Evolutionary conservation across 2,329 filamentous ascomycete genomes (phyloP), one percentile per base, ranked within the genome.

Genomic region (Teratosphaeria viscida): DNA sequence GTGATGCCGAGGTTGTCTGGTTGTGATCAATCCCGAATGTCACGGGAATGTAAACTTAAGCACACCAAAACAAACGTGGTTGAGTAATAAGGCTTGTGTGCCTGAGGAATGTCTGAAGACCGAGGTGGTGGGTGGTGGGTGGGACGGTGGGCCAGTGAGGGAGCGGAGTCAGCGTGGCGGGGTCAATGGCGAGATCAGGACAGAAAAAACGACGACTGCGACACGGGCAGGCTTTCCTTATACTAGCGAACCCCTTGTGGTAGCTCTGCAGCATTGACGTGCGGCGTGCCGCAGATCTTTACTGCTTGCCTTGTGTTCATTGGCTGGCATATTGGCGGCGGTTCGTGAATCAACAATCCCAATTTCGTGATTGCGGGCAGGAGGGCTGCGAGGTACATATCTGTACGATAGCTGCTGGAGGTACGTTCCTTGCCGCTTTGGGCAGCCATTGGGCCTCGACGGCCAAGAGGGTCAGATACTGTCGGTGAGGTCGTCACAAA

Each of bases 1-100:
- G n/a, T 49, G 29, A 19, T 23, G 52, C 43, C 52, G 53, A 59
- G 35, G 60, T 57, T 60, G 37, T 23, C 23, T 55, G 43, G 56
- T 12, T 29, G 52, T 23, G 8, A 23, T 39, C 37, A 16, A 39
- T 49, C 23, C 43, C 43, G 19, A 49, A 23, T 23, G 43, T 23
- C 11, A 5, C 23, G 43, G 19, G 43, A 49, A 19, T 49, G 43
- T 23, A 12, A 49, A 19, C 8, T 16, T 23, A 49, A 49, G 39
- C 39, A 37, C 19, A 23, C 47, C 55, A 49, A 49, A 49, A 49
- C 10, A 19, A 49, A 49, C 14, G 52, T 54, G 52, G 32, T 27
- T 54, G 27, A 54, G 19, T 32, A 8, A 54, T 16, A 32, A 32
- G 23, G 52, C 14, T 54, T 23, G 29, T 26, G 5, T 49, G 43